These are phyloP conservation scores for Trichoderma endophyticum DNA, from an alignment of 2,329 filamentous ascomycete genomes.

Conservation along the genomic window DNA sequence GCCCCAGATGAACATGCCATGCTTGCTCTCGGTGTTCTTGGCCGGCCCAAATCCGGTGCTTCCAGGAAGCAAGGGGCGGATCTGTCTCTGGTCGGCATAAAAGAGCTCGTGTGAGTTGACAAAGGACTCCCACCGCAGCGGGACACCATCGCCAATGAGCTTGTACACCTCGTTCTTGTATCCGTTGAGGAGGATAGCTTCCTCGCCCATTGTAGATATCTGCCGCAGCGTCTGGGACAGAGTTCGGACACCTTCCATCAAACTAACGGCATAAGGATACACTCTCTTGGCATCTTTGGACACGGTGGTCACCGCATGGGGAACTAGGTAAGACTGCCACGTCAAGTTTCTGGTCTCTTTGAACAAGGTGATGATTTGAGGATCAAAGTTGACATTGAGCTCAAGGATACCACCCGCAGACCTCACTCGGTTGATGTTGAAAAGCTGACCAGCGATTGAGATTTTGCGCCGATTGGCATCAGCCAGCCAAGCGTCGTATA, in stretches of 20 bases:
- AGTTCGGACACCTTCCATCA: conserved; percentile 98
- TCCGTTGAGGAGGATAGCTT: conserved; percentile 81
- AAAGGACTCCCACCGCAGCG: conserved; percentile 94
- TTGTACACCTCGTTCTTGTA: conserved; percentile 88
- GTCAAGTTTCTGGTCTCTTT: conserved; percentile 96
- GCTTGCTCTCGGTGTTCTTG: conserved; percentile 76
- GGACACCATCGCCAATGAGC: conserved; percentile 81
- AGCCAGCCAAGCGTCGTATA: conserved; percentile 92
- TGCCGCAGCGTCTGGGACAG: conserved; percentile 83
- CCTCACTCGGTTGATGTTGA: conserved; percentile 82
- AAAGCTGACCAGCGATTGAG: conserved; percentile 86
- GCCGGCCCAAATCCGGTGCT: conserved; percentile 42
- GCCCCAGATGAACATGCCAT: conserved; percentile 93
- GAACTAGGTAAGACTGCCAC: conserved; percentile 92
- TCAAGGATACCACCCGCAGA: conserved; percentile 88
- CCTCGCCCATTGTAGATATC: conserved; percentile 81
- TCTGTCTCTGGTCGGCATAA: conserved; percentile 51
- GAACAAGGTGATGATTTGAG: conserved; percentile 94
- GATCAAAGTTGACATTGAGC: conserved; percentile 92
- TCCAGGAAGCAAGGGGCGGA: conserved; percentile 41
- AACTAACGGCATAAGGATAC: conserved; percentile 93
- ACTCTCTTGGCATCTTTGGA: conserved; percentile 99
- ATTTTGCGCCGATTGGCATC: conserved; percentile 87
- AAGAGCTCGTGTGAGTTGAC: conserved; percentile 92
- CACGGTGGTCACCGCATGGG: conserved; percentile 89